phyloP scores from a whole-genome alignment of 1,139 yeast species.

The Torulaspora pretoriensis region DNA sequence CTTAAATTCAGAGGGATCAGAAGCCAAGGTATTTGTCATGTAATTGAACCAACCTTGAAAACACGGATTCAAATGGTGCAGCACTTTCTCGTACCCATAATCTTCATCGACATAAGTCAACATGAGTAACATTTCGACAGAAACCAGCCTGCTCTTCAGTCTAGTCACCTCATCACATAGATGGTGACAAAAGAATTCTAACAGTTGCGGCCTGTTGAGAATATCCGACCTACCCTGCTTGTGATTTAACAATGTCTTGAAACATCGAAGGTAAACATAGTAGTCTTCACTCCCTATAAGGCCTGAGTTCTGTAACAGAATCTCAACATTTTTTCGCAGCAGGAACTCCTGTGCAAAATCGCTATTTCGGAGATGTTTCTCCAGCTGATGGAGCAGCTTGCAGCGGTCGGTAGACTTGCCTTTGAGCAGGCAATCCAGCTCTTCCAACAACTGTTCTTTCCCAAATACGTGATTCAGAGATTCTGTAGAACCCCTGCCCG shows the following conservation, averaged over 20 bases:
- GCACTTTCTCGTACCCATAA: conserved; percentile 21
- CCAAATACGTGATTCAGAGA: background rate
- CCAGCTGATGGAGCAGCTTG: conserved; percentile 23
- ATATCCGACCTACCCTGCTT: conserved; percentile 19
- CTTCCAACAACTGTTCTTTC: conserved; percentile 8
- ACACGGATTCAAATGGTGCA: conserved; percentile 11
- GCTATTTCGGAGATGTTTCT: conserved; percentile 23
- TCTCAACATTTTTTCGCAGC: conserved; percentile 15
- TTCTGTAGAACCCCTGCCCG: conserved; percentile 7
- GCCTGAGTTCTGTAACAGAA: conserved; percentile 11
- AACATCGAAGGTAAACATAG: conserved; percentile 30
- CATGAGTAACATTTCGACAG: conserved; percentile 26
- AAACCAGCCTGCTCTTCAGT: conserved; percentile 20
- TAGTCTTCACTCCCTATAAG: conserved; percentile 7
- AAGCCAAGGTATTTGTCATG: conserved; percentile 6
- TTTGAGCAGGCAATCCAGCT: conserved; percentile 7
- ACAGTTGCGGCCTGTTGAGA: conserved; percentile 12
- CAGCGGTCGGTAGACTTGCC: conserved; percentile 7
- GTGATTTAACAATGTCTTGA: conserved; percentile 24
- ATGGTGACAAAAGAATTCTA: conserved; percentile 18
- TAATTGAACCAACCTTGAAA: conserved; percentile 14
- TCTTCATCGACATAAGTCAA: conserved; percentile 27
- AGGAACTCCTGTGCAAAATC: conserved; percentile 20
- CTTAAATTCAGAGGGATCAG: conserved; percentile 6
- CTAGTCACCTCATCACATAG: conserved; percentile 14